phyloP scores from a whole-genome alignment of 2,329 filamentous ascomycete genomes.

The Microthyrium microscopicum region DNA sequence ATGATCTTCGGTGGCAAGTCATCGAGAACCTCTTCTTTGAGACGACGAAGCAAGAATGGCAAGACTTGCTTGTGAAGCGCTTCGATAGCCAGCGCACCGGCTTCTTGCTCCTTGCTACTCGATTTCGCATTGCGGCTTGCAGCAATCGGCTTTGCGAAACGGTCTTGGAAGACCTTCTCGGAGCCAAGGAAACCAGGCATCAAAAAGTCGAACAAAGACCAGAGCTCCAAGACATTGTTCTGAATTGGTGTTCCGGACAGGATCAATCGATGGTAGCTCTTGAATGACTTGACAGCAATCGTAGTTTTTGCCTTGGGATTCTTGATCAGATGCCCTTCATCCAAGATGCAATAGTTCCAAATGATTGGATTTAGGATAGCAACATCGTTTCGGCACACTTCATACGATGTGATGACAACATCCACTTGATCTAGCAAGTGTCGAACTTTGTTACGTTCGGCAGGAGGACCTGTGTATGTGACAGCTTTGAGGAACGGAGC shows the following conservation, averaged over 20 bases:
- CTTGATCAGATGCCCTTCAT: slow-evolving; percentile 97
- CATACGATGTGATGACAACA: slow-evolving; percentile 93
- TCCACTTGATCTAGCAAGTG: slow-evolving; percentile 60
- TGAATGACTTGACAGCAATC: slow-evolving; percentile 73
- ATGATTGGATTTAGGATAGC: slow-evolving; percentile 66
- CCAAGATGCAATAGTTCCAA: slow-evolving; percentile 95
- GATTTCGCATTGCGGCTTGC: slow-evolving; percentile 92
- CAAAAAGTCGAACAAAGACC: slow-evolving; percentile 96
- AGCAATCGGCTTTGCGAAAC: slow-evolving; percentile 88
- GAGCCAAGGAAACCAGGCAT: slow-evolving; percentile 96
- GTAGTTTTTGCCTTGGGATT: slow-evolving; percentile 96
- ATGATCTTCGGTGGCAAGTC: slow-evolving; percentile 95
- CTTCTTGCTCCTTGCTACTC: slow-evolving; percentile 95
- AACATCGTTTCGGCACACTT: slow-evolving; percentile 92
- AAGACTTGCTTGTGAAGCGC: slow-evolving; percentile 97
- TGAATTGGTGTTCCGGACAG: slow-evolving; percentile 94
- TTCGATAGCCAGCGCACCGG: slow-evolving; percentile 87
- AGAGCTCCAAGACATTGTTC: slow-evolving; percentile 91
- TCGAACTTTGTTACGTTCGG: slow-evolving; percentile 58
- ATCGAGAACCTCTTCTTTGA: slow-evolving; percentile 95
- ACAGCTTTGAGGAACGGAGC: slow-evolving; percentile 83
- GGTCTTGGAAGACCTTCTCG: slow-evolving; percentile 92
- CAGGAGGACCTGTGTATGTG: slow-evolving; percentile 79
- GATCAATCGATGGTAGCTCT: slow-evolving; percentile 88
- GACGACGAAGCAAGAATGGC: slow-evolving; percentile 82